A percentile compares a stretch with the other conserved stretches of the same genome.
phyloP scores from a whole-genome alignment of 768 basidiomycete genomes.

The Kwoniella europaea region DNA sequence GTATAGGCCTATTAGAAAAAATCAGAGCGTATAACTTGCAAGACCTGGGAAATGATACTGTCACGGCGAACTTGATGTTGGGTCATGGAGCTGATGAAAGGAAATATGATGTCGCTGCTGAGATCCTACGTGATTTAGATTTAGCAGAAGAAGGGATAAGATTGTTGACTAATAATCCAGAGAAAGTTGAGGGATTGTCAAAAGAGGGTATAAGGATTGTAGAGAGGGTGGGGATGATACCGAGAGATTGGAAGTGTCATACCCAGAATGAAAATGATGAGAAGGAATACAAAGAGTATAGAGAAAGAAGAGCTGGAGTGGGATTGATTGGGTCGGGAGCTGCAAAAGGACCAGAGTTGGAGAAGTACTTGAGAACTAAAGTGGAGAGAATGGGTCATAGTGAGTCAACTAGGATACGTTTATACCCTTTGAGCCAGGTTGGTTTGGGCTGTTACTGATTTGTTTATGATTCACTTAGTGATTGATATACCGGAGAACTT shows the following conservation, averaged over 20 bases:
- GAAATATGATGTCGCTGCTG: conserved; percentile 86
- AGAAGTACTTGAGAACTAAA: conserved; percentile 94
- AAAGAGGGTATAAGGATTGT: conserved; percentile 77
- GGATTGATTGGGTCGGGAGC: conserved; percentile 80
- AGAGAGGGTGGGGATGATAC: conserved; percentile 93
- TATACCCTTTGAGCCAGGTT: neutral
- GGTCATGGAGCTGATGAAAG: conserved; percentile 94
- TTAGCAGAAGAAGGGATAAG: conserved; percentile 69
- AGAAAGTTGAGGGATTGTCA: conserved; percentile 87
- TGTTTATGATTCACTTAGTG: conserved; percentile 21
- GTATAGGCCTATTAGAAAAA: conserved; percentile 93
- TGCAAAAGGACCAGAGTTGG: conserved; percentile 81
- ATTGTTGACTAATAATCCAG: conserved; percentile 95
- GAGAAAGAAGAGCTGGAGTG: conserved; percentile 66
- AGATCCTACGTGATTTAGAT: conserved; percentile 85
- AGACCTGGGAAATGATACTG: conserved; percentile 98
- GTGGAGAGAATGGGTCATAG: conserved; percentile 93
- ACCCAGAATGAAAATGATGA: conserved; percentile 21
- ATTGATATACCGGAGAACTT: conserved; percentile 41
- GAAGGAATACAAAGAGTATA: conserved; percentile 54
- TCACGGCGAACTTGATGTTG: conserved; percentile 92
- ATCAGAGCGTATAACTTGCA: conserved; percentile 97
- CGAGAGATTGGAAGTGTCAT: conserved; percentile 72
- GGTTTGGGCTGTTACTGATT: neutral
- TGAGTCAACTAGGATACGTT: conserved; percentile 38